Conservation (phyloP, 1,139 yeast species). For the Taiozyma sp. region DNA sequence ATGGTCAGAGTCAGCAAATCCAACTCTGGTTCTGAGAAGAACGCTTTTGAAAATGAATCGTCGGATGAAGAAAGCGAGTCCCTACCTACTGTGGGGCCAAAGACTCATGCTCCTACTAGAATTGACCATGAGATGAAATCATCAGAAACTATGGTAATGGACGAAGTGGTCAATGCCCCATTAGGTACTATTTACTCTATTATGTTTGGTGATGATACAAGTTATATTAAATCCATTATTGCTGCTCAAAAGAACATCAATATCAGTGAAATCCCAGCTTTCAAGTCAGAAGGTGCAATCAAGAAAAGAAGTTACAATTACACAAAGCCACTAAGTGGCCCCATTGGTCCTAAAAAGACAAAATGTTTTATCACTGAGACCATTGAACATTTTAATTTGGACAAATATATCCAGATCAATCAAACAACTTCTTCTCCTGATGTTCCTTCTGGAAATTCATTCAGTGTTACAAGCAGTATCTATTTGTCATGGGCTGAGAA, state of each 20-base stretch:
- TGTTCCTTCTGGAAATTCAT: slow-evolving; percentile 89
- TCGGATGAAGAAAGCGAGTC: slow-evolving; percentile 17
- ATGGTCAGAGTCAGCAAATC: slow-evolving; percentile 26
- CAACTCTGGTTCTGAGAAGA: background rate
- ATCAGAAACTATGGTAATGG: slow-evolving; percentile 57
- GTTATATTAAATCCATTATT: slow-evolving; percentile 48
- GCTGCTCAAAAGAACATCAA: slow-evolving; percentile 71
- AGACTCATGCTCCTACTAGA: slow-evolving; percentile 48
- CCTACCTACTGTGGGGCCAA: slow-evolving; percentile 46
- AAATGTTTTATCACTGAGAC: slow-evolving; percentile 73
- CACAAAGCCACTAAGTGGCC: slow-evolving; percentile 71
- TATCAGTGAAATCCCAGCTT: slow-evolving; percentile 51
- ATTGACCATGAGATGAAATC: slow-evolving; percentile 45
- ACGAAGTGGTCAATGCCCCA: slow-evolving; percentile 66
- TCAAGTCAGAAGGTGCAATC: slow-evolving; percentile 27
- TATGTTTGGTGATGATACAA: slow-evolving; percentile 68
- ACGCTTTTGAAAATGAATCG: slow-evolving; percentile 9
- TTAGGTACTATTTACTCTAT: slow-evolving; percentile 68
- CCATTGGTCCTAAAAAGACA: slow-evolving; percentile 95
- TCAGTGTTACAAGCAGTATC: slow-evolving; percentile 64
- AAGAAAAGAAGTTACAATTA: slow-evolving; percentile 61
- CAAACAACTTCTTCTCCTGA: slow-evolving; percentile 83
- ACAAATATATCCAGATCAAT: slow-evolving; percentile 49
- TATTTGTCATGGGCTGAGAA: slow-evolving; percentile 72
- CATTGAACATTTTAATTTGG: slow-evolving; percentile 56